Percentiles rank a stretch among this genome's conserved stretches.
These are phyloP conservation scores for Oryza brachyantha DNA, from an alignment of 176 grass and related monocot genomes.

Conservation along the genomic window DNA sequence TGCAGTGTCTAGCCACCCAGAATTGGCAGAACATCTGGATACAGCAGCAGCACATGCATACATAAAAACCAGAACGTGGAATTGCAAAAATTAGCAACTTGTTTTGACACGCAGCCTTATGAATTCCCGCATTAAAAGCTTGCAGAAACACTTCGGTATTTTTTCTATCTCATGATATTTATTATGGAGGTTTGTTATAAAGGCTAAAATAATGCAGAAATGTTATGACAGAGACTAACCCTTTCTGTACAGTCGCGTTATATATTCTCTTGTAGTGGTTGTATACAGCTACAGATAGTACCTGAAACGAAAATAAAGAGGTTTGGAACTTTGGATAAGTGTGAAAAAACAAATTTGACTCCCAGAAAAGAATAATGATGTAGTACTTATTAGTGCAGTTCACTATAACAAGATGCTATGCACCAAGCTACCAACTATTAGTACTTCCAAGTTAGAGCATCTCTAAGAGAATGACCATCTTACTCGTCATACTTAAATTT, in stretches of 20 bases:
- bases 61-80: slow-evolving; percentile 7
- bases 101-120: not conserved
- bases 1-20: slow-evolving; percentile 30
- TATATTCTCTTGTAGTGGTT: slow-evolving; percentile 99
- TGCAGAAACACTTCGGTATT: slow-evolving; percentile 16
- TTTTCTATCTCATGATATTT: not conserved
- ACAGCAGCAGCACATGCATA: slow-evolving; percentile 29
- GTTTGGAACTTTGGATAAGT: slow-evolving; percentile 26
- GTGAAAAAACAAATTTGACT: not conserved
- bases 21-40: slow-evolving; percentile 59
- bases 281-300: slow-evolving; percentile 91
- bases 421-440: not conserved
- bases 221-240: slow-evolving; percentile 59
- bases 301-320: slow-evolving; percentile 49
- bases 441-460: slow-evolving; percentile 29
- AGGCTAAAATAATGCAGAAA: slow-evolving; percentile 7
- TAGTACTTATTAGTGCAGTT: not conserved
- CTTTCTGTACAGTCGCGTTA: slow-evolving; percentile 81
- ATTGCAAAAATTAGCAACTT: not conserved
- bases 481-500: no score
- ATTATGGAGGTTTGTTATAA: not conserved
- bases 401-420: not conserved
- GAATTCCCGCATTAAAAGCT: not conserved
- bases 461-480: no score
- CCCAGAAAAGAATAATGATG: not conserved